Evolutionary conservation across 148 eudicot species (phyloP), one percentile per base, ranked within the genome.

Genomic region (Camellia sinensis): DNA sequence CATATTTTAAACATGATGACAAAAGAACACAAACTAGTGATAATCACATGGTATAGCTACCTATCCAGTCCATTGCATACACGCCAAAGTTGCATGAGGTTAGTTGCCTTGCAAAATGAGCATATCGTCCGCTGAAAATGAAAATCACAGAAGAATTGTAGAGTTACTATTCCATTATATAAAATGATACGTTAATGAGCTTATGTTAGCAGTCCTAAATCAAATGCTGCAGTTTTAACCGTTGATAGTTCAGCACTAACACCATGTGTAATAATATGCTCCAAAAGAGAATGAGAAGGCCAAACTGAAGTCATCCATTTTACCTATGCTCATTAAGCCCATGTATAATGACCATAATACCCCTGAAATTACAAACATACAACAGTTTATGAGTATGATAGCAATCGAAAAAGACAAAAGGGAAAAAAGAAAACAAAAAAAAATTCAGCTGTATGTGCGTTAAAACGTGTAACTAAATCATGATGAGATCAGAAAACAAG

Each of bases 261-360:
- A 13, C 12, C 13, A 18, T 61, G 64, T 19, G 3, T 6, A 61
- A 18, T 15, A 63, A 2, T 10, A 19, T 41, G 17, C 8, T 22
- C 12, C 13, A 15, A 41, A 71, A 71, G 12, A 57, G 67, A 40
- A 18, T 44, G 74, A n/a, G 21, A 50, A 65, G 10, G 21, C 65
- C 65, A 71, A 44, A 57, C 21, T 53, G 65, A 15, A 66, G 15
- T 68, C 41, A 37, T 75, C 37, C 44, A 59, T 40, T 65, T 85
- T 86, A 92, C 99, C 99, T 89, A 82, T 95, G 99, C 85, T 95
- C 99, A 80, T 95, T 95, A 67, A 95, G 99, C 82, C 99, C 97
- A 44, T 95, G 99, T 52, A 95, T 88, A 73, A 95, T 89, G 71
- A 95, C 89, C 52, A 95, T 73, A 73, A 95, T 90, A 68, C 95